Conservation (phyloP, 306 rosid species). For the Rosa chinensis region DNA sequence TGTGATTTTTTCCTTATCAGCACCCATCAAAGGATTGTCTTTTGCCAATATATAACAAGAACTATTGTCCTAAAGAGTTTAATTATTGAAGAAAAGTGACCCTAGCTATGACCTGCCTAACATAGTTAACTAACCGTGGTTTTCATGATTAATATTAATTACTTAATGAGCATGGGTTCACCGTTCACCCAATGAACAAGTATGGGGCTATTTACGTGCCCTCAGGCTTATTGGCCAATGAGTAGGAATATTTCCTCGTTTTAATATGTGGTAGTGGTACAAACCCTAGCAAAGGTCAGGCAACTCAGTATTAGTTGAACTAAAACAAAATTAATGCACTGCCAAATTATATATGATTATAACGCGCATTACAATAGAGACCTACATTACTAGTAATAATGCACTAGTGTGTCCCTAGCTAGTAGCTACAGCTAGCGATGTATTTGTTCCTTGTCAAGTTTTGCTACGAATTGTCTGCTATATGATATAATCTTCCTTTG, state of each 20-base stretch:
- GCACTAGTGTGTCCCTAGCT: not conserved
- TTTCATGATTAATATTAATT: not conserved
- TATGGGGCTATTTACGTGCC: not conserved
- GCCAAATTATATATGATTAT: not conserved
- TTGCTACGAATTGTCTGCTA: no score
- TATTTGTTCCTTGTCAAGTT: not conserved
- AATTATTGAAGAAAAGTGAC: not conserved
- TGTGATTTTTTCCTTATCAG: not conserved
- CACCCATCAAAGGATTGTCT: not conserved
- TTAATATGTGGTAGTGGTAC: not conserved
- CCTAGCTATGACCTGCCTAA: no score
- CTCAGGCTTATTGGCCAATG: not conserved
- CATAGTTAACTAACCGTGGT: not conserved
- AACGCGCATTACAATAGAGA: not conserved
- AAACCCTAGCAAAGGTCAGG: not conserved
- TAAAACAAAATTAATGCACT: not conserved
- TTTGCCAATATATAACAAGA: not conserved
- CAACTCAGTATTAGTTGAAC: not conserved
- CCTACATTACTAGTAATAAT: not conserved
- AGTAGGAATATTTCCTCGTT: slow-evolving; percentile 1
- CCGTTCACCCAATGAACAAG: not conserved
- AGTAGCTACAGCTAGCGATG: not conserved
- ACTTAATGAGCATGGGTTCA: not conserved
- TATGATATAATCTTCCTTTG: no score
- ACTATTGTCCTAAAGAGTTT: not conserved